A percentile compares a stretch with the other conserved stretches of the same genome.
Conservation (phyloP, 345 rosid genomes). For the Populus alba region DNA sequence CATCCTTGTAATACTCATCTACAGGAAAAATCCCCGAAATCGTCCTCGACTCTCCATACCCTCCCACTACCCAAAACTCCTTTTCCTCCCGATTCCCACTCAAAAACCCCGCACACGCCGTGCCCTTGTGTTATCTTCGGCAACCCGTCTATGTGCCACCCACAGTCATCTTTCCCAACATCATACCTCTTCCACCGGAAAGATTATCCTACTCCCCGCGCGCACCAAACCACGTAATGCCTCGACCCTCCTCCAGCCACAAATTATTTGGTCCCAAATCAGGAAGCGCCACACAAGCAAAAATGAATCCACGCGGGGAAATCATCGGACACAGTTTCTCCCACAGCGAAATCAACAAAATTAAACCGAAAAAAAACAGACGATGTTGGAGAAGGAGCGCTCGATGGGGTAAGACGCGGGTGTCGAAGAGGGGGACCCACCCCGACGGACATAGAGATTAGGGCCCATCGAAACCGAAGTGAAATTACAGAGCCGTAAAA, state of each 20-base stretch:
- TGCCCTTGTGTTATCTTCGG: conserved; percentile 78
- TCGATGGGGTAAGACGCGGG: conserved; percentile 83
- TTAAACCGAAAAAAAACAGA: conserved; percentile 60
- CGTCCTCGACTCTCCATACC: conserved; percentile 77
- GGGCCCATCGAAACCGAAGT: conserved; percentile 62
- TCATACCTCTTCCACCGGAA: conserved; percentile 78
- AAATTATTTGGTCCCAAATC: conserved; percentile 46
- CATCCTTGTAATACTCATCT: conserved; percentile 78
- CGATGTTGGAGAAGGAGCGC: conserved; percentile 69
- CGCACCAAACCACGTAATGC: conserved; percentile 70
- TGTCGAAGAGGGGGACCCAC: conserved; percentile 81
- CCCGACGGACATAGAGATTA: conserved; percentile 75
- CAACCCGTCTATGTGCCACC: conserved; percentile 58
- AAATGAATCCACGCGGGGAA: conserved; percentile 85
- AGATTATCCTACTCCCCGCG: conserved; percentile 85
- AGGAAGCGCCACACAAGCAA: conserved; percentile 64
- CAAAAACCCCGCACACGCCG: conserved; percentile 80
- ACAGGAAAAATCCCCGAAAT: conserved; percentile 76
- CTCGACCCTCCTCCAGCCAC: conserved; percentile 92
- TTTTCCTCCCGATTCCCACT: conserved; percentile 40
- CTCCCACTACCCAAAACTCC: conserved; percentile 99
- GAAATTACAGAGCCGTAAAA: conserved; percentile 92
- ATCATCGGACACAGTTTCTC: conserved; percentile 69
- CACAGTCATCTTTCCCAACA: conserved; percentile 66
- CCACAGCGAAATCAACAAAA: conserved; percentile 58